Base-by-base conservation (phyloP, 192 early-diverging fungal species). In the Piromyces sp. region DNA sequence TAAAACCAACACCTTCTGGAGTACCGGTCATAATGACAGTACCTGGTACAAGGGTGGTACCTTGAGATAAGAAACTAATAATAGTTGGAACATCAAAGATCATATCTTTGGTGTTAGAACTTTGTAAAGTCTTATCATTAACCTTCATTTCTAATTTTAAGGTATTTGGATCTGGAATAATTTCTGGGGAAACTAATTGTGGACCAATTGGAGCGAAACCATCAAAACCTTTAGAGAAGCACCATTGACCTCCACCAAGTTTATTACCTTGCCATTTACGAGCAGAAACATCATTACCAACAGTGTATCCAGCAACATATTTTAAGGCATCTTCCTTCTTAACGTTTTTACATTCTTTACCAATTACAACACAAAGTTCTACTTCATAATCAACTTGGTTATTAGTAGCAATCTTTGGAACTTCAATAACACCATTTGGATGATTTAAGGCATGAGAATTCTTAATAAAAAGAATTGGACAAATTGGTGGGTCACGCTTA, bases 171-270 rank as follows among this genome's bases (percentile, higher is more conserved):
- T 88, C 81, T 30, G 85, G 85, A 37, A 91, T 86, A 28, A 88
- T n/a, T 2, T 81, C 83, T 15, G 86, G 81, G 2, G 90, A 89
- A n/a, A 91, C 91, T 30, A 92, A 81, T 29, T 83, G 80, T 30
- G 91, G 91, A 17, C 91, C 91, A 22, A 92, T 78, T 33, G 91
- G 91, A 14, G 86, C 87, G 82, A 90, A 92, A 29, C 88, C 89
- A 80, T 92, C 91, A 85, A 92, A 92, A 16, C 88, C 87, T 40
- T 92, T 92, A 29, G 88, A 86, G 84, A 91, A 92, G 80, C 84
- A 86, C 91, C 91, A 92, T 83, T 92, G 91, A 26, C 87, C 85
- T 15, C 85, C 84, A 11, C 84, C 82, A 14, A 89, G 80, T 36
- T 80, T 87, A 29, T 19, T 78, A 1, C 86, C 84, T 81, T 92